phyloP scores from a whole-genome alignment of 1,139 yeast species.

The Yamadazyma diddensiae region DNA sequence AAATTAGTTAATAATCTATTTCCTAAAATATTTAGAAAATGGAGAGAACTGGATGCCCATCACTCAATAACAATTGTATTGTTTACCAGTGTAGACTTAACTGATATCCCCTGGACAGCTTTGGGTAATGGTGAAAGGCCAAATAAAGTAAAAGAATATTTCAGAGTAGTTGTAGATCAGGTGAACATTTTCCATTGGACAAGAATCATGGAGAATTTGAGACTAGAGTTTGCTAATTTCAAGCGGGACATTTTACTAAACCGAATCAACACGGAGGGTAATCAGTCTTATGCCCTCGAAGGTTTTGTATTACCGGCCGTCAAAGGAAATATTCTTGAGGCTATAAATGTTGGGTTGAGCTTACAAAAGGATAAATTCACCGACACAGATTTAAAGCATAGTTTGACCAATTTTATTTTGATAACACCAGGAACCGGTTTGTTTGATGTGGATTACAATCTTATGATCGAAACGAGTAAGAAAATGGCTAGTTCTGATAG shows the following conservation, averaged over 20 bases:
- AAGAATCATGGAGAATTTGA: slow-evolving; percentile 81
- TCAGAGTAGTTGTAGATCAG: slow-evolving; percentile 93
- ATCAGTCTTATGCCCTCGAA: slow-evolving; percentile 29
- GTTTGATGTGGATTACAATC: slow-evolving; percentile 84
- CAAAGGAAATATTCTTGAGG: slow-evolving; percentile 86
- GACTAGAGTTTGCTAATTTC: slow-evolving; percentile 83
- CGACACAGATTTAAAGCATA: slow-evolving; percentile 83
- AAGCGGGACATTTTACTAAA: slow-evolving; percentile 65
- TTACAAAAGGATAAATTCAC: slow-evolving; percentile 76
- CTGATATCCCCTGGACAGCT: slow-evolving; percentile 53
- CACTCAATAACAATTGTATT: slow-evolving; percentile 89
- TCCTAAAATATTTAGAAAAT: slow-evolving; percentile 83
- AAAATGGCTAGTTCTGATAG: slow-evolving; percentile 75
- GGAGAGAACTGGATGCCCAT: slow-evolving; percentile 85
- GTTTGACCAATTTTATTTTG: slow-evolving; percentile 80
- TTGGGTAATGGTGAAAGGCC: slow-evolving; percentile 73
- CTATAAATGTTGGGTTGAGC: slow-evolving; percentile 79
- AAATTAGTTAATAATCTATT: slow-evolving; percentile 86
- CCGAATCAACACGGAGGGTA: slow-evolving; percentile 17
- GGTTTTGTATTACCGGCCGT: slow-evolving; percentile 78
- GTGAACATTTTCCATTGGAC: slow-evolving; percentile 87
- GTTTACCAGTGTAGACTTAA: slow-evolving; percentile 76
- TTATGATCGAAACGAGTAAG: slow-evolving; percentile 71
- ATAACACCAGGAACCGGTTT: slow-evolving; percentile 93
- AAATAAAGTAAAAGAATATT: slow-evolving; percentile 70